These are phyloP conservation scores for Calonectria leucothoes DNA, from an alignment of 2,329 filamentous ascomycete species.

Conservation along the genomic window DNA sequence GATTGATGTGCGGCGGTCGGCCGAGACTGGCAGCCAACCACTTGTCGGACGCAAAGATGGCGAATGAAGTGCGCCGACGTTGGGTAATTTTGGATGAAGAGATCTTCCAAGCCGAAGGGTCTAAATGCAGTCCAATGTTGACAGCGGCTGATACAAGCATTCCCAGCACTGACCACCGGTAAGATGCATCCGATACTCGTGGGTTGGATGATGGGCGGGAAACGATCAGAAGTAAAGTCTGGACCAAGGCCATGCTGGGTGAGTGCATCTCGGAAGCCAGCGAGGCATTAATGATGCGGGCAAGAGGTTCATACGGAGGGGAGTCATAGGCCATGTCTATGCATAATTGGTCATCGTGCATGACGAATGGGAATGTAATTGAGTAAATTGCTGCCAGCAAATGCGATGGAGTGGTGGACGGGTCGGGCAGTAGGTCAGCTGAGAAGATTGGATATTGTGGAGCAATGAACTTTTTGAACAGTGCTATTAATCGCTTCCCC, in stretches of 20 bases:
- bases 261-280: slow-evolving; percentile 29
- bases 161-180: slow-evolving; percentile 26
- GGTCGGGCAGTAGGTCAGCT: slow-evolving; percentile 14
- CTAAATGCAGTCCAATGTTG: slow-evolving; percentile 30
- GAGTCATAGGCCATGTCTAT: slow-evolving; percentile 37
- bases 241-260: slow-evolving; percentile 21
- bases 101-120: slow-evolving; percentile 29
- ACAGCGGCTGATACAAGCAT: slow-evolving; percentile 27
- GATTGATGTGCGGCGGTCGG: slow-evolving; percentile 20
- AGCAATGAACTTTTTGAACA: slow-evolving; percentile 22
- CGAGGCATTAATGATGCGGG: slow-evolving; percentile 25
- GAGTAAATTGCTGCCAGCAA: slow-evolving; percentile 31
- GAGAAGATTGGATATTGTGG: slow-evolving; percentile 30
- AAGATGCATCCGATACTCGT: slow-evolving; percentile 29
- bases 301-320: slow-evolving; percentile 27
- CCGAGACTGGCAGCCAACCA: slow-evolving; percentile 32
- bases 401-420: background rate
- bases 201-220: slow-evolving; percentile 30
- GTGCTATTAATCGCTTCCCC: slow-evolving; percentile 21
- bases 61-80: slow-evolving; percentile 27
- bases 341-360: slow-evolving; percentile 34
- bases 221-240: slow-evolving; percentile 15
- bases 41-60: slow-evolving; percentile 29
- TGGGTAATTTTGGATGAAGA: slow-evolving; percentile 20
- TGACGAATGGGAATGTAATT: slow-evolving; percentile 31